Conservation (phyloP, 1,284 basidiomycete species). For the Garcileccinum viscosum region DNA sequence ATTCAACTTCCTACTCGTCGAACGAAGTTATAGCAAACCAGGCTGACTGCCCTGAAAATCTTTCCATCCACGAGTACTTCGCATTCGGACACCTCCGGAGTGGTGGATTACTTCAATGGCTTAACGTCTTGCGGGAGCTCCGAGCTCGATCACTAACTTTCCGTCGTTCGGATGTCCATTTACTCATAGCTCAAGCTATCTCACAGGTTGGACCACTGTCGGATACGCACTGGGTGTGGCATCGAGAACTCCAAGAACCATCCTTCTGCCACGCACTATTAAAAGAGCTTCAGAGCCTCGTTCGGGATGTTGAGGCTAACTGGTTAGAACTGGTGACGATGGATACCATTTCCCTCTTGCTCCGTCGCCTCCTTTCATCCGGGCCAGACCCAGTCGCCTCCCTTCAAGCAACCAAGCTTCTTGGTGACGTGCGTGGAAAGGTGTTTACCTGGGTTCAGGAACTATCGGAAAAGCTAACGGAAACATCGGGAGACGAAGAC, state of each 20-base stretch:
- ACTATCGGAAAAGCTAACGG: constrained; percentile 33
- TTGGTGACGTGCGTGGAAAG: constrained; percentile 40
- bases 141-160: constrained; percentile 44
- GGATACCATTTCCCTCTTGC: constrained; percentile 43
- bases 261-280: constrained; percentile 45
- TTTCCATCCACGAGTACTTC: constrained; percentile 50
- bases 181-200: constrained; percentile 47
- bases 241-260: constrained; percentile 36
- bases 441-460: constrained; percentile 45
- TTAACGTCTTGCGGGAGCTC: constrained; percentile 53
- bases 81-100: constrained; percentile 51
- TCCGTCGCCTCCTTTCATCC: constrained; percentile 43
- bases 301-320: constrained; percentile 43
- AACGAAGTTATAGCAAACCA: constrained; percentile 52
- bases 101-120: constrained; percentile 53
- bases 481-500: constrained; percentile 23
- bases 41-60: constrained; percentile 40
- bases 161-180: constrained; percentile 44
- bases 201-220: constrained; percentile 48
- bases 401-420: constrained; percentile 24
- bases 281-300: constrained; percentile 37
- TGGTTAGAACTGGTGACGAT: constrained; percentile 50
- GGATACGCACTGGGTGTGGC: constrained; percentile 36
- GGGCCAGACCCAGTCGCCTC: constrained; percentile 14
- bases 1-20: constrained; percentile 44